phyloP scores from a whole-genome alignment of 2,329 filamentous ascomycete genomes.

The Talaromyces atroroseus region DNA sequence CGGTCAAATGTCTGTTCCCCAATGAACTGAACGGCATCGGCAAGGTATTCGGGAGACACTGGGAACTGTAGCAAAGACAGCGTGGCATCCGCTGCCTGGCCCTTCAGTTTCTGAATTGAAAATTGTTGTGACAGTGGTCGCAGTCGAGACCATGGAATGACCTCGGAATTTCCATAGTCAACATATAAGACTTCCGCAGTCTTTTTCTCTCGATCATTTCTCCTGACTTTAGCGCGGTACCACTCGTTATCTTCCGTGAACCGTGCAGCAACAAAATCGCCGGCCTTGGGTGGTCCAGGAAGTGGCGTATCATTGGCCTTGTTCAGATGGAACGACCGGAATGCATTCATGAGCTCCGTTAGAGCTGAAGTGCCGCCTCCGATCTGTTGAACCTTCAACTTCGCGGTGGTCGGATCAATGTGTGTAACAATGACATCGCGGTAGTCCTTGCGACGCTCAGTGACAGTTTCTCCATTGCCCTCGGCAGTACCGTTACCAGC shows the following conservation, averaged over 20 bases:
- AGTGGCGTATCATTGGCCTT: conserved; percentile 72
- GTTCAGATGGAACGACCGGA: conserved; percentile 85
- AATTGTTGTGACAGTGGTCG: conserved; percentile 82
- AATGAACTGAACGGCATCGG: conserved; percentile 71
- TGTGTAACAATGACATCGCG: conserved; percentile 90
- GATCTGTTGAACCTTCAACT: conserved; percentile 85
- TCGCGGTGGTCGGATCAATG: conserved; percentile 69
- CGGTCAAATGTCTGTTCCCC: conserved; percentile 67
- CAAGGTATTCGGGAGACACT: conserved; percentile 71
- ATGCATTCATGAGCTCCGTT: conserved; percentile 82
- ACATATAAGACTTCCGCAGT: conserved; percentile 88
- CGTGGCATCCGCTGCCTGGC: conserved; percentile 80
- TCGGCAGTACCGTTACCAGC: conserved; percentile 50
- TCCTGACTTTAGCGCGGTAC: conserved; percentile 87
- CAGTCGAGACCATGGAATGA: conserved; percentile 75
- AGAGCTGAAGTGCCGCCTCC: conserved; percentile 79
- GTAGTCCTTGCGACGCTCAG: conserved; percentile 72
- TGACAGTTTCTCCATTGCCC: conserved; percentile 45
- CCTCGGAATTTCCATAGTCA: conserved; percentile 94
- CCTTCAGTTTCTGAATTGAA: conserved; percentile 70
- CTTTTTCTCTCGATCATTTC: conserved; percentile 87
- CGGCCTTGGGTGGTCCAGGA: conserved; percentile 73
- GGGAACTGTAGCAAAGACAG: conserved; percentile 89
- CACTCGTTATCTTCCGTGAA: conserved; percentile 86
- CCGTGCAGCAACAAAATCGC: conserved; percentile 84